A percentile compares a stretch with the other conserved stretches of the same genome.
These are phyloP conservation scores for Exophiala lecanii-corni DNA, from an alignment of 2,329 filamentous ascomycete species.

Conservation along the genomic window DNA sequence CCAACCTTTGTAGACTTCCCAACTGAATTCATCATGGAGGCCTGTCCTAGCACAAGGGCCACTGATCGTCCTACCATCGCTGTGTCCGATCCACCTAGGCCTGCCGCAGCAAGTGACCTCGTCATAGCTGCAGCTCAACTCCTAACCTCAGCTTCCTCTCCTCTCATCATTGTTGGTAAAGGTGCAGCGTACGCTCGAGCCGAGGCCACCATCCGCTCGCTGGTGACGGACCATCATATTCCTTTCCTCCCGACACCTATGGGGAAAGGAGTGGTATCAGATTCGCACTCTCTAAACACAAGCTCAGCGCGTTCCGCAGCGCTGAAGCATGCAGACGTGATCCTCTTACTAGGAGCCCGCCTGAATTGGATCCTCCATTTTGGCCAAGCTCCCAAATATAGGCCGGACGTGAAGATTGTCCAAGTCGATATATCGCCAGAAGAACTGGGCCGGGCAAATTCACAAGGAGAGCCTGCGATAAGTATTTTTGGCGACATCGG, in stretches of 20 bases:
- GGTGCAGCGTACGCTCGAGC: slow-evolving; percentile 52
- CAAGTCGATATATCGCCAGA: slow-evolving; percentile 53
- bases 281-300: slow-evolving; percentile 50
- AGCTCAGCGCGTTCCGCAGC: slow-evolving; percentile 52
- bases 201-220: slow-evolving; percentile 40
- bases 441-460: slow-evolving; percentile 51
- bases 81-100: slow-evolving; percentile 35
- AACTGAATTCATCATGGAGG: slow-evolving; percentile 51
- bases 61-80: slow-evolving; percentile 9
- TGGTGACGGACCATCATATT: slow-evolving; percentile 46
- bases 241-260: slow-evolving; percentile 57
- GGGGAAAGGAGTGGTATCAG: slow-evolving; percentile 55
- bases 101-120: slow-evolving; percentile 42
- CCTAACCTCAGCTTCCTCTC: slow-evolving; percentile 46
- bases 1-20: slow-evolving; percentile 53
- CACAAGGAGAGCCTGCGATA: slow-evolving; percentile 38
- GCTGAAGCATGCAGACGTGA: slow-evolving; percentile 51
- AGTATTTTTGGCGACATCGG: slow-evolving; percentile 50
- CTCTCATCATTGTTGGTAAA: slow-evolving; percentile 53
- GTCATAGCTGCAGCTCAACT: slow-evolving; percentile 40
- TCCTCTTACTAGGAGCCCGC: slow-evolving; percentile 51
- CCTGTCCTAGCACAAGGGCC: slow-evolving; percentile 18
- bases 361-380: slow-evolving; percentile 58
- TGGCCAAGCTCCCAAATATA: slow-evolving; percentile 52
- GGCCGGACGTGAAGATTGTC: slow-evolving; percentile 46